These are phyloP conservation scores for Yamadazyma buinensis DNA, from an alignment of 1,139 yeast species.

Conservation along the genomic window DNA sequence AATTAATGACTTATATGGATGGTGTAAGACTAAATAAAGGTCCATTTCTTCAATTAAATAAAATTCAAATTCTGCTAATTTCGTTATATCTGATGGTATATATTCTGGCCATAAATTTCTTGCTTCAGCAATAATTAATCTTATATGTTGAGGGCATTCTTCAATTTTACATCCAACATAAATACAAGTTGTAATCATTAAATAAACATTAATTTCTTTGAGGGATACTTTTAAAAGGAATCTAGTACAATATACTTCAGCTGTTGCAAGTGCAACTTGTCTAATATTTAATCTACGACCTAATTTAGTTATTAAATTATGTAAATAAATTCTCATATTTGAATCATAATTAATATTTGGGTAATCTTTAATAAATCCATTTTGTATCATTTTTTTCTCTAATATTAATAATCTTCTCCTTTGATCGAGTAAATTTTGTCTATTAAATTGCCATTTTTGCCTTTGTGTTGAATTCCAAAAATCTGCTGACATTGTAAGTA, in stretches of 20 bases:
- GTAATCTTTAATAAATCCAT: conserved; percentile 43
- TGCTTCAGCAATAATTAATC: conserved; percentile 80
- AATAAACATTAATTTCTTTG: conserved; percentile 77
- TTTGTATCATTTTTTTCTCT: conserved; percentile 45
- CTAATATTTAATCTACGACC: conserved; percentile 76
- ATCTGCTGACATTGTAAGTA: conserved; percentile 48
- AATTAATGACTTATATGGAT: conserved; percentile 76
- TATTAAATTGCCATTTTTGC: conserved; percentile 40
- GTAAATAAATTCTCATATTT: conserved; percentile 65
- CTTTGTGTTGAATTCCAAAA: conserved; percentile 47
- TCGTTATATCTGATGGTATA: conserved; percentile 86
- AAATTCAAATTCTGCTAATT: conserved; percentile 95
- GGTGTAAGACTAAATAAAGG: conserved; percentile 75
- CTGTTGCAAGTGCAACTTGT: conserved; percentile 83
- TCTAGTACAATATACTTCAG: conserved; percentile 77
- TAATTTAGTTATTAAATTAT: conserved; percentile 64
- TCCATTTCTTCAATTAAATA: conserved; percentile 88
- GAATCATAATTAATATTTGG: conserved; percentile 51
- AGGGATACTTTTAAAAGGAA: conserved; percentile 71
- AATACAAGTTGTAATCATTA: conserved; percentile 78
- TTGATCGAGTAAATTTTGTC: conserved; percentile 37
- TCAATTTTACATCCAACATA: conserved; percentile 92
- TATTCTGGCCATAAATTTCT: conserved; percentile 92
- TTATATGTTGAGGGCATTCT: conserved; percentile 91
- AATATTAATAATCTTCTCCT: conserved; percentile 35